Base-by-base conservation (phyloP, 257 asterid species). In the Nicotiana knightiana region DNA sequence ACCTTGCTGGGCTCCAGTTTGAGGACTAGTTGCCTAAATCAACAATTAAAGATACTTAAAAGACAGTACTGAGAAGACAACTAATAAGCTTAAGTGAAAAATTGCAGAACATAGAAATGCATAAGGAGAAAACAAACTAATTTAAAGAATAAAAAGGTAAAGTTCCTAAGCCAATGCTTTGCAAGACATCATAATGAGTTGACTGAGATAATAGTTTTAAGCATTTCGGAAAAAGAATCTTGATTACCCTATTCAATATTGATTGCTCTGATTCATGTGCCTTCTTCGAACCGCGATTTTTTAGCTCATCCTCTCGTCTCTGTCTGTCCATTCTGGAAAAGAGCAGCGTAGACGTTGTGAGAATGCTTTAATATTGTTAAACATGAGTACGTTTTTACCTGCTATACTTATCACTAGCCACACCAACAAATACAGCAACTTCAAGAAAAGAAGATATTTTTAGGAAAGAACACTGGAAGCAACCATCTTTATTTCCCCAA, bases 251-350 rank as follows among this genome's bases (percentile, higher is more conserved):
- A 82, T 92, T 94, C 64, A 91, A 68, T 55, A 90, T 87, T 85
- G 98, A 88, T 87, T 91, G 97, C 86, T 96, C 99, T 16, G 95
- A 93, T 21, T 96, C 98, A 82, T 79, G 83, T 71, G 86, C 92
- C 89, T 92, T 96, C 83, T 94, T 96, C 67, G 98, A 93, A 61
- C 98, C 87, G 58, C 97, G 94, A 33, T 88, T 93, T 86, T 96
- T 96, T 84, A 89, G 83, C 90, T 96, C 99, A 63, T 94, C 99
- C 84, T 94, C 99, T 64, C 99, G 97, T 46, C 99, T 90, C 86
- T 93, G 99, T 80, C 97, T 88, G 86, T 96, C 99, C 99, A 92
- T 94, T 88, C 97, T 94, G 92, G 63, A 81, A 86, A 80, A 37
- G 64, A 66, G 48, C 35, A 65, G 28, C 5, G 16, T 51, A 39